Percentiles rank a stretch among this genome's conserved stretches.
phyloP scores from a whole-genome alignment of 2,329 filamentous ascomycete species.

The Sodiomyces alkalinus region DNA sequence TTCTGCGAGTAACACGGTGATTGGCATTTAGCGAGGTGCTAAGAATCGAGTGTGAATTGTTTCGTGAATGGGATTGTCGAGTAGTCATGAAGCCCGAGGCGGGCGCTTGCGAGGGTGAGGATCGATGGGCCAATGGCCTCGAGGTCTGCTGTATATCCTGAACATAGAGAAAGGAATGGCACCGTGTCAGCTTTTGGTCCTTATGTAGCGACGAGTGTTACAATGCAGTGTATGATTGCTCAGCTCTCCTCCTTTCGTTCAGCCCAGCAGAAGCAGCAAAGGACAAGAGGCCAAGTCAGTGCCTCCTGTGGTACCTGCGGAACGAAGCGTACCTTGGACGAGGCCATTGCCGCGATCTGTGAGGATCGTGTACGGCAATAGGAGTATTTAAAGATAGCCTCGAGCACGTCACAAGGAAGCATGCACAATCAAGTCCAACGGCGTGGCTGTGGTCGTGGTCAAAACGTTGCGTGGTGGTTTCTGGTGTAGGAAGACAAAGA shows the following conservation, averaged over 20 bases:
- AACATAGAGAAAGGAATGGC: conserved; percentile 11
- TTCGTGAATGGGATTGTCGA: conserved; percentile 54
- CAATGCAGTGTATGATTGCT: no score
- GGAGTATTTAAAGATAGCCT: no score
- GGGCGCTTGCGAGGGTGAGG: conserved; percentile 41
- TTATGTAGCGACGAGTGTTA: no score
- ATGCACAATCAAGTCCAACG: no score
- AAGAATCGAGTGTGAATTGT: conserved; percentile 70
- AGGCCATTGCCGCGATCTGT: conserved; percentile 37
- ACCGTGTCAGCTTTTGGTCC: no score
- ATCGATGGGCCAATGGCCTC: conserved; percentile 51
- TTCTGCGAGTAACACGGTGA: conserved; percentile 80
- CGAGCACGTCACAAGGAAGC: no score
- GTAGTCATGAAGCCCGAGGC: conserved; percentile 38
- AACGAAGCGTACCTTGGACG: conserved; percentile 38
- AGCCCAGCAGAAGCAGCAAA: no score
- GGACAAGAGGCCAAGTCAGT: no score
- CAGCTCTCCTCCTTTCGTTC: no score
- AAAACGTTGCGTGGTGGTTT: no score
- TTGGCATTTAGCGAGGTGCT: conserved; percentile 61
- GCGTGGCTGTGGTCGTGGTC: conserved; percentile 1
- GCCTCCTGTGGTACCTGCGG: conserved; percentile 4
- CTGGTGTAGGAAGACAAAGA: conserved; percentile 4
- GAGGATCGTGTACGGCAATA: no score
- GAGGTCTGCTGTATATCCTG: conserved; percentile 52